Evolutionary conservation across 2,329 filamentous ascomycete species (phyloP).

Genomic region (Samsoniella hepiali): DNA sequence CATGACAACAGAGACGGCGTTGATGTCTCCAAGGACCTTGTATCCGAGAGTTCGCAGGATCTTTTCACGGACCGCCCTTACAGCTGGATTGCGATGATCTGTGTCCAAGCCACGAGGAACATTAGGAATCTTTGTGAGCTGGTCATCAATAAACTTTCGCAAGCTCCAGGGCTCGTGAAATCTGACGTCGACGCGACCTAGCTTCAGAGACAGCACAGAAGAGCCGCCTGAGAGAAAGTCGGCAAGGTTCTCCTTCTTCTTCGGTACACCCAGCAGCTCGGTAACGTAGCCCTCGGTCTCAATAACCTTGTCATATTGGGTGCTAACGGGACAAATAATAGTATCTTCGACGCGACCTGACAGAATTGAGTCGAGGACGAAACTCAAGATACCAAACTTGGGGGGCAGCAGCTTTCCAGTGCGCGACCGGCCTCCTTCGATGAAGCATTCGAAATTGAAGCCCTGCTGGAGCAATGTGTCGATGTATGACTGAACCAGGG

Average conservation of each 20-base stretch:
- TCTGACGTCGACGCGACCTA: conserved; percentile 89
- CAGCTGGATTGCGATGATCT: conserved; percentile 45
- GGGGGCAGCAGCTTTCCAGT: conserved; percentile 92
- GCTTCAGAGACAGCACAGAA: conserved; percentile 80
- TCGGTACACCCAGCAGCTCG: conserved; percentile 88
- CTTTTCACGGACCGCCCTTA: conserved; percentile 60
- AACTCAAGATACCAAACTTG: conserved; percentile 92
- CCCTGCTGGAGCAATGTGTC: conserved; percentile 87
- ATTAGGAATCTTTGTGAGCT: conserved; percentile 55
- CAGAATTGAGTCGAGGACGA: conserved; percentile 84
- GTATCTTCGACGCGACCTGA: conserved; percentile 86
- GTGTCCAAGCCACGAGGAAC: conserved; percentile 42
- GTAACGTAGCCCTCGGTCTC: conserved; percentile 96
- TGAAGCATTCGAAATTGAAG: conserved; percentile 96
- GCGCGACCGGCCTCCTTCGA: conserved; percentile 88
- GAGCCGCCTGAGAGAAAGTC: conserved; percentile 84
- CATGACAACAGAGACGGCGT: conserved; percentile 95
- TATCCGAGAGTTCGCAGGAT: conserved; percentile 86
- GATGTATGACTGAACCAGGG: conserved; percentile 93
- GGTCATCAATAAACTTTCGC: conserved; percentile 73
- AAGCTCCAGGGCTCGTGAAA: conserved; percentile 97
- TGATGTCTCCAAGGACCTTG: conserved; percentile 89
- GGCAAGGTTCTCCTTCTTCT: conserved; percentile 88
- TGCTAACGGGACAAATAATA: conserved; percentile 92
- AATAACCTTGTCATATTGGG: conserved; percentile 98